phyloP scores from a whole-genome alignment of 108 stramenopile species.

The Discostella pseudostelligera region DNA sequence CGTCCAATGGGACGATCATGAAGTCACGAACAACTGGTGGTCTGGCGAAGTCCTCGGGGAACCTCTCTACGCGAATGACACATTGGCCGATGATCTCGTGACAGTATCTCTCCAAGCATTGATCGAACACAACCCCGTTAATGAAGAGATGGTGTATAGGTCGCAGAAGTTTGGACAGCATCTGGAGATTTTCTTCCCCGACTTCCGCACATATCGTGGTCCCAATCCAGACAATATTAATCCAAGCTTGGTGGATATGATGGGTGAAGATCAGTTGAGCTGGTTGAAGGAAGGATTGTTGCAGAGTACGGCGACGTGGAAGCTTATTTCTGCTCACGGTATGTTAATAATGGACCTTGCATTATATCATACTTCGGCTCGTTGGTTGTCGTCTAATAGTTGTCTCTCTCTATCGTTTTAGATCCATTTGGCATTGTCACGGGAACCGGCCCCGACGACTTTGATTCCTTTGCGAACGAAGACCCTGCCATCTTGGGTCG shows the following conservation, averaged over 20 bases:
- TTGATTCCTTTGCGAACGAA: constrained; percentile 33
- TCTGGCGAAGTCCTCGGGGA: constrained; percentile 15
- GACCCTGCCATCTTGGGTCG: constrained; percentile 29
- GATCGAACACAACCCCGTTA: constrained; percentile 39
- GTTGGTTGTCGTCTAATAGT: background rate
- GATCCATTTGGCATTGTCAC: constrained; percentile 42
- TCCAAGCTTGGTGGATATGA: constrained; percentile 27
- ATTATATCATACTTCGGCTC: background rate
- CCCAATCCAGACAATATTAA: constrained; percentile 26
- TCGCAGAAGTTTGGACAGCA: constrained; percentile 46
- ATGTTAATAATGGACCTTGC: background rate
- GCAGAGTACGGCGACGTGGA: constrained; percentile 44
- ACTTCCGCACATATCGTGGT: constrained; percentile 41
- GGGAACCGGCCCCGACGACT: constrained; percentile 24
- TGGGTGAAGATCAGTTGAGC: constrained; percentile 40
- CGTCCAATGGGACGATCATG: constrained; percentile 54
- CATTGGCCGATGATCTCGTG: constrained; percentile 21
- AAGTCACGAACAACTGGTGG: constrained; percentile 47
- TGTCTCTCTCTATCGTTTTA: background rate
- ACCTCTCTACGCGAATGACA: constrained; percentile 8
- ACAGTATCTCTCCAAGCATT: constrained; percentile 34
- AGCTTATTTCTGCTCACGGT: constrained; percentile 43
- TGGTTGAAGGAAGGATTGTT: constrained; percentile 44
- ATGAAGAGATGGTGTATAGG: constrained; percentile 23
- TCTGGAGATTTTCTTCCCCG: constrained; percentile 50